Evolutionary conservation across 2,329 filamentous ascomycete genomes (phyloP).

Genomic region (Epichloe elymi): DNA sequence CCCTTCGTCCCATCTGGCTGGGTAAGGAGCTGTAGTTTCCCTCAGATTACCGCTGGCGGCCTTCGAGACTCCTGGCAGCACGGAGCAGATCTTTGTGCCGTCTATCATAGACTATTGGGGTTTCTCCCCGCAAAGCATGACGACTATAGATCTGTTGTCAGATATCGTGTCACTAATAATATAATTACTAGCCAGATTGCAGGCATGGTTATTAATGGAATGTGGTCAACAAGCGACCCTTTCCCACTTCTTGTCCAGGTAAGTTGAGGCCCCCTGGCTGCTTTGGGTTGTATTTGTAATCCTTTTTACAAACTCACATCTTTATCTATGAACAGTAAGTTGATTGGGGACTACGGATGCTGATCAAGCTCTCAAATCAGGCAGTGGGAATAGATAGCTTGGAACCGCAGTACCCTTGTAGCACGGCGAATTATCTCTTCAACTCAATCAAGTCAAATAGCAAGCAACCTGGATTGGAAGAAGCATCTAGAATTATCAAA

Average conservation of each 20-base stretch:
- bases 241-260: conserved; percentile 35
- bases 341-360: not conserved
- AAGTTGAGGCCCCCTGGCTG: not conserved
- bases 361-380: conserved; percentile 8
- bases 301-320: not conserved
- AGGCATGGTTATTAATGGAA: conserved; percentile 58
- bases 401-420: conserved; percentile 60
- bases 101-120: conserved; percentile 56
- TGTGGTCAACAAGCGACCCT: conserved; percentile 38
- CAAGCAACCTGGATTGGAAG: conserved; percentile 41
- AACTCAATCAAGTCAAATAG: conserved; percentile 28
- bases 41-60: conserved; percentile 61
- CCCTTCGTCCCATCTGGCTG: conserved; percentile 55
- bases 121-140: conserved; percentile 46
- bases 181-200: conserved; percentile 72
- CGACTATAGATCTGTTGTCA: conserved; percentile 31
- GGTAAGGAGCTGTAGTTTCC: conserved; percentile 65
- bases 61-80: conserved; percentile 65
- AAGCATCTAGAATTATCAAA: conserved; percentile 45
- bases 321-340: no score
- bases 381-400: conserved; percentile 53
- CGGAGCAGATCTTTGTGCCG: conserved; percentile 61
- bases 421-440: conserved; percentile 31
- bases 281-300: not conserved
- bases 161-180: conserved; percentile 68